These are phyloP conservation scores for Erodium maritimum DNA, from an alignment of 345 rosid genomes.

Conservation along the genomic window DNA sequence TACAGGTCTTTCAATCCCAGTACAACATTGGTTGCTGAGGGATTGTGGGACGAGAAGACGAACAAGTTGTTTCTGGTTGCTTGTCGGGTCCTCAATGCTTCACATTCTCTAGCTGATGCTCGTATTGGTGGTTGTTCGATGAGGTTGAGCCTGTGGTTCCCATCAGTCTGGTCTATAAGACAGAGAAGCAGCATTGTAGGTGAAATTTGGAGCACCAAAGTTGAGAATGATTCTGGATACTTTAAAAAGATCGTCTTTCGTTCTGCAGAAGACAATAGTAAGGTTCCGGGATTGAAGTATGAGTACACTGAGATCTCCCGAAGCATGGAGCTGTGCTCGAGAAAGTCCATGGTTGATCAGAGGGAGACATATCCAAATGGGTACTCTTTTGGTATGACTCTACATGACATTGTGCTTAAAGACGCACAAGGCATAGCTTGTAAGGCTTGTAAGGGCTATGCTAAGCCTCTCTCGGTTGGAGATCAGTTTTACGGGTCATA, in stretches of 20 bases:
- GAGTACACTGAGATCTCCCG: constrained; percentile 12
- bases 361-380: constrained; percentile 17
- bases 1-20: constrained; percentile 11
- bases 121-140: constrained; percentile 21
- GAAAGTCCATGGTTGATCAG: not conserved
- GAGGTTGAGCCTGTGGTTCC: constrained; percentile 23
- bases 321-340: constrained; percentile 8
- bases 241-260: constrained; percentile 11
- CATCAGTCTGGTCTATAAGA: constrained; percentile 23
- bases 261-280: not conserved
- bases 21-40: constrained; percentile 21
- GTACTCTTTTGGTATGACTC: constrained; percentile 10
- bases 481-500: constrained; percentile 7
- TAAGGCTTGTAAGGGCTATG: constrained; percentile 11
- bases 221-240: constrained; percentile 5
- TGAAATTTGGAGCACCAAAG: constrained; percentile 16
- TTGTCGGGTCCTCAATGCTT: constrained; percentile 14
- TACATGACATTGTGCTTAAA: constrained; percentile 12
- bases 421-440: not conserved
- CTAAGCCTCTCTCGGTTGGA: constrained; percentile 14
- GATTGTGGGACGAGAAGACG: constrained; percentile 20
- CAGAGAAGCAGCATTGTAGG: constrained; percentile 9
- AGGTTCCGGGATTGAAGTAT: constrained; percentile 20
- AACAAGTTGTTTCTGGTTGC: constrained; percentile 16
- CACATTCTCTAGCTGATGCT: constrained; percentile 3